Evolutionary conservation across 768 basidiomycete species (phyloP), one percentile per base, ranked within the genome.

Genomic region (Lactarius tabidus): DNA sequence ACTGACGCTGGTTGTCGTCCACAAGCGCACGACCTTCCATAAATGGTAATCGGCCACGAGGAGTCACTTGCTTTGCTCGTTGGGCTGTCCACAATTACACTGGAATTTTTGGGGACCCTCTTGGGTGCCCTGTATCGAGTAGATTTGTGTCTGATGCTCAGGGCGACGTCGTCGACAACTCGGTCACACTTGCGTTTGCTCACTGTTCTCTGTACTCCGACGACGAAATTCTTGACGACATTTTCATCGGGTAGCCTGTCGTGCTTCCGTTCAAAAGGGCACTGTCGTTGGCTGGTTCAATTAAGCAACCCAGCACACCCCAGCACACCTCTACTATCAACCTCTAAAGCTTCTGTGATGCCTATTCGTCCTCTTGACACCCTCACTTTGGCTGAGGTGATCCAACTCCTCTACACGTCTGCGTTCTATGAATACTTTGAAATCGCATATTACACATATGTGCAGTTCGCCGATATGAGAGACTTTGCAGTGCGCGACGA

Each of bases 401-500:
- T 43, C 7, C 36, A 39, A 35, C 55, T 26, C 55, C 60, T 57
- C 48, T n/a, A 45, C 23, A 36, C 35, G 10, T 36, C 28, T 12
- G 38, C 17, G 6, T 33, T 59, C 17, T n/a, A 17, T 10, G 57
- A 45, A 36, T 23, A 23, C 48, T 39, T 45, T 23, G n/a, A 12
- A 15, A 20, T 55, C 14, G 54, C 31, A 35, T 60, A 51, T 61
- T 59, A 61, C 36, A 45, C 23, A 26, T 52, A 38, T 28, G 33
- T 43, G n/a, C 59, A n/a, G 28, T 41, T 41, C 39, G 12, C 41
- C 48, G 31, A 31, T 18, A 51, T 45, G 18, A 8, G 55, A 35
- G 45, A 20, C 35, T 41, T 41, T 59, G 48, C 55, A 2, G 48
- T 61, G 28, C 23, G 0, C 45, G 64, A 60, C 45, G 64, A 60